Evolutionary conservation across 495 filamentous ascomycete species (phyloP).

Genomic region (Penicillium salamii): DNA sequence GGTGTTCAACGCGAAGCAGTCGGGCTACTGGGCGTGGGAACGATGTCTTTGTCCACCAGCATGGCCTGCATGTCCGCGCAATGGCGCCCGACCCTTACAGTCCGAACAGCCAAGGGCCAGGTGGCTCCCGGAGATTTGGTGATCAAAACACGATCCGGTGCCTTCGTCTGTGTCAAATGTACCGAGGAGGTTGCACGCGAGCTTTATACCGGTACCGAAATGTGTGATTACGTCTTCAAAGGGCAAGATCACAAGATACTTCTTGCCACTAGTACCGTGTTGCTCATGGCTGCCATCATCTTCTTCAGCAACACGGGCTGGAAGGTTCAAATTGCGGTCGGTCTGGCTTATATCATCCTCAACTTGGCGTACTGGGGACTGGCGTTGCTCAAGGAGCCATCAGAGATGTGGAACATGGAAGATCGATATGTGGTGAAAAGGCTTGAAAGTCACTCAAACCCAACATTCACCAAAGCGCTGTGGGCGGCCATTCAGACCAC

Average conservation of each 20-base stretch:
- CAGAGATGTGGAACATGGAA: conserved; percentile 7
- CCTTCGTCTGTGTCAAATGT: conserved; percentile 59
- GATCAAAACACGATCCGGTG: conserved; percentile 58
- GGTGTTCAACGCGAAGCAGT: conserved; percentile 52
- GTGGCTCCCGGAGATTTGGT: conserved; percentile 60
- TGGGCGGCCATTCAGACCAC: conserved; percentile 57
- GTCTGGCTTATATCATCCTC: conserved; percentile 53
- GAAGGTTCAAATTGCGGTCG: conserved; percentile 55
- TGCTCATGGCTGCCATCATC: conserved; percentile 61
- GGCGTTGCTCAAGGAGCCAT: conserved; percentile 4
- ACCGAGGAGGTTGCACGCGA: conserved; percentile 62
- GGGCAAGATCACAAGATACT: conserved; percentile 44
- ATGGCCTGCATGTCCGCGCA: conserved; percentile 14
- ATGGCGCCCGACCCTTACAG: conserved; percentile 53
- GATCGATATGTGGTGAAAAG: conserved; percentile 22
- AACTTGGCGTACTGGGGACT: conserved; percentile 57
- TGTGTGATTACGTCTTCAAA: conserved; percentile 48
- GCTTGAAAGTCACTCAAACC: conserved; percentile 17
- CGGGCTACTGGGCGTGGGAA: conserved; percentile 18
- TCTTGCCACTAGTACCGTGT: conserved; percentile 55
- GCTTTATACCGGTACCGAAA: conserved; percentile 59
- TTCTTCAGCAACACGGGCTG: conserved; percentile 60
- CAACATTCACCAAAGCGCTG: conserved; percentile 47
- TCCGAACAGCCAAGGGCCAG: conserved; percentile 41
- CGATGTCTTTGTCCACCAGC: conserved; percentile 21